Conservation (phyloP, 805 yeast species). For the Candida incommunis region DNA sequence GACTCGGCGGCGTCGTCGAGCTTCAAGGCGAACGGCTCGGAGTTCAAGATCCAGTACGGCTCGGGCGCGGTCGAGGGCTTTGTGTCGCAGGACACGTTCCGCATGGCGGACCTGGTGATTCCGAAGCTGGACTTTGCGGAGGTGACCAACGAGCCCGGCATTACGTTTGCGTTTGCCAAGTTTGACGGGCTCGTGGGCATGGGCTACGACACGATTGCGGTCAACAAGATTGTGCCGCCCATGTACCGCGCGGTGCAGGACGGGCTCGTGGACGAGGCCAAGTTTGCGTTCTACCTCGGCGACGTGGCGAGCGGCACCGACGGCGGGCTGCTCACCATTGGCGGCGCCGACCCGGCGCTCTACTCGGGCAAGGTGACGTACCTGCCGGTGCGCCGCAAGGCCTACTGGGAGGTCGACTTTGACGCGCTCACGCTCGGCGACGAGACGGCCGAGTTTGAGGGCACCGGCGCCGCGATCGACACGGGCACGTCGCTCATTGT, state of each 20-base stretch:
- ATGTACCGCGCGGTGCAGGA: slow-evolving; percentile 73
- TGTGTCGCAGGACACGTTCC: slow-evolving; percentile 72
- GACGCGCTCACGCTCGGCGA: slow-evolving; percentile 86
- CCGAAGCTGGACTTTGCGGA: slow-evolving; percentile 92
- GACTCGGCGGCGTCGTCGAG: slow-evolving; percentile 72
- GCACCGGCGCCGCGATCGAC: slow-evolving; percentile 94
- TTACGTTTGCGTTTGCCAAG: slow-evolving; percentile 96
- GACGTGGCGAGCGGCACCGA: slow-evolving; percentile 46
- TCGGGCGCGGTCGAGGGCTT: slow-evolving; percentile 88
- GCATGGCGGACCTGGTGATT: slow-evolving; percentile 72
- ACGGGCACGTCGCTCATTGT: slow-evolving; percentile 97
- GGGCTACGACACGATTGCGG: slow-evolving; percentile 86
- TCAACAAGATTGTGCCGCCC: slow-evolving; percentile 84
- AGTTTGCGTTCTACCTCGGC: slow-evolving; percentile 85
- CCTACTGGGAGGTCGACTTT: slow-evolving; percentile 97
- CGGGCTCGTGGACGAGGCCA: slow-evolving; percentile 71
- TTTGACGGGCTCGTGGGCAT: slow-evolving; percentile 96
- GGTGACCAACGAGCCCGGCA: slow-evolving; percentile 94
- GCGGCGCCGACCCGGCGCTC: slow-evolving; percentile 74
- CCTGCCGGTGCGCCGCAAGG: slow-evolving; percentile 98
- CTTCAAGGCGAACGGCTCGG: slow-evolving; percentile 76
- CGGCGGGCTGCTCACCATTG: slow-evolving; percentile 91
- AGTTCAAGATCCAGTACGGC: slow-evolving; percentile 79
- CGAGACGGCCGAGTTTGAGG: slow-evolving; percentile 69
- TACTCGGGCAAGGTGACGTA: slow-evolving; percentile 78